A percentile compares a stretch with the other conserved stretches of the same genome.
phyloP scores from a whole-genome alignment of 1,139 yeast genomes.

The Yamadazyma siamensis region DNA sequence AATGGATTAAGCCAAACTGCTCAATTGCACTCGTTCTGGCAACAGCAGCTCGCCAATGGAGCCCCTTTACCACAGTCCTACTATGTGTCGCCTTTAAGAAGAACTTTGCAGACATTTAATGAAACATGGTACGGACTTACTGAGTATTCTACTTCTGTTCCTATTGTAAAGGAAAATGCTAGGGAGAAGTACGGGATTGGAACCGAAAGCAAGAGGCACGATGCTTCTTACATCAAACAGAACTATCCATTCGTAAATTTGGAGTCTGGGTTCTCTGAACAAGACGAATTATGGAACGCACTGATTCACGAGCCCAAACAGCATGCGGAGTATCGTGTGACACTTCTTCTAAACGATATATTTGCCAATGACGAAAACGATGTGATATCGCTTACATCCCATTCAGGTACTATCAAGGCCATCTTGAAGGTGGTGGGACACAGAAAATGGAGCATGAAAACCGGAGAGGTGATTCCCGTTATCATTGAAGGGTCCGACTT shows the following conservation, averaged over 20 bases:
- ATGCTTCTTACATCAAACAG: conserved; percentile 19
- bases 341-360: conserved; percentile 26
- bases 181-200: conserved; percentile 39
- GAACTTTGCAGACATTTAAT: conserved; percentile 34
- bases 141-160: conserved; percentile 14
- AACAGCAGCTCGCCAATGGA: conserved; percentile 13
- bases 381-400: conserved; percentile 32
- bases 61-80: conserved; percentile 27
- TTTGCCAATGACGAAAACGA: conserved; percentile 23
- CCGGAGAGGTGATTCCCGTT: conserved; percentile 24
- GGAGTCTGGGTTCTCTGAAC: conserved; percentile 26
- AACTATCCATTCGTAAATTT: conserved; percentile 25
- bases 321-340: conserved; percentile 28
- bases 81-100: conserved; percentile 33
- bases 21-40: conserved; percentile 18
- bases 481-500: conserved; percentile 13
- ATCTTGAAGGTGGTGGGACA: conserved; percentile 27
- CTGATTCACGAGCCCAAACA: conserved; percentile 22
- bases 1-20: conserved; percentile 22
- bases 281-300: conserved; percentile 27
- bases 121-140: conserved; percentile 22
- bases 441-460: conserved; percentile 17
- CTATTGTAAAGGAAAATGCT: conserved; percentile 29
- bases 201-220: conserved; percentile 33
- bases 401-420: conserved; percentile 31